Conservation (phyloP, 139 green algal genomes). For the Asterochloris sp. region DNA sequence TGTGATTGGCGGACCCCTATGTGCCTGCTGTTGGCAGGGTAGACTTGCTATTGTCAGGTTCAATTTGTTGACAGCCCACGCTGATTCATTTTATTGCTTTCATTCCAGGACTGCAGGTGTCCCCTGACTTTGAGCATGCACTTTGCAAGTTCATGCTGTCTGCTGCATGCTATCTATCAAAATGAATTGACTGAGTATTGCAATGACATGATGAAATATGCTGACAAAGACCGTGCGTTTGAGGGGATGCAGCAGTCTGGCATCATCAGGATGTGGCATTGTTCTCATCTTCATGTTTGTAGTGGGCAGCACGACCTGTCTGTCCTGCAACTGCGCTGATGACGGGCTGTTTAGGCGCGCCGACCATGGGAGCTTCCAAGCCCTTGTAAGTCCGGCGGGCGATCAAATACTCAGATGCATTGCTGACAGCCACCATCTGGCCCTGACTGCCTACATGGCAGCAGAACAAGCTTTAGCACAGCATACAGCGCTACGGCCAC, state of each 20-base stretch:
- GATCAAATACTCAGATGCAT: constrained; percentile 68
- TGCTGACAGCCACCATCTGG: constrained; percentile 32
- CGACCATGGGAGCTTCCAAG: constrained; percentile 65
- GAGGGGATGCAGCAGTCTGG: no score
- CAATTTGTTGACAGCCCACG: no score
- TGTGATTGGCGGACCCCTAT: no score
- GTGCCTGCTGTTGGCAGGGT: no score
- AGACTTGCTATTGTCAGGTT: no score
- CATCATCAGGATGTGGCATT: no score
- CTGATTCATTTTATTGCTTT: no score
- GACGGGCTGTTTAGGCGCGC: constrained; percentile 23
- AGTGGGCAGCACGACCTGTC: constrained; percentile 52
- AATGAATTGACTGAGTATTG: no score
- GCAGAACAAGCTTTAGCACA: not conserved
- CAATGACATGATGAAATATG: no score
- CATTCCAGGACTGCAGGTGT: no score
- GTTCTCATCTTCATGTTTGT: constrained; percentile 35
- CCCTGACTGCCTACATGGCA: not conserved
- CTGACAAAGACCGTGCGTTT: no score
- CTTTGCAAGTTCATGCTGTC: not conserved
- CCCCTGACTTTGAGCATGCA: not conserved
- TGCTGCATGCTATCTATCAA: no score
- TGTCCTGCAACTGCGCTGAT: constrained; percentile 30
- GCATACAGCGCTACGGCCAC: not conserved
- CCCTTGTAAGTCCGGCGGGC: constrained; percentile 63